These are phyloP conservation scores for Silene vulgaris DNA, from an alignment of 179 eudicot species.

Conservation along the genomic window DNA sequence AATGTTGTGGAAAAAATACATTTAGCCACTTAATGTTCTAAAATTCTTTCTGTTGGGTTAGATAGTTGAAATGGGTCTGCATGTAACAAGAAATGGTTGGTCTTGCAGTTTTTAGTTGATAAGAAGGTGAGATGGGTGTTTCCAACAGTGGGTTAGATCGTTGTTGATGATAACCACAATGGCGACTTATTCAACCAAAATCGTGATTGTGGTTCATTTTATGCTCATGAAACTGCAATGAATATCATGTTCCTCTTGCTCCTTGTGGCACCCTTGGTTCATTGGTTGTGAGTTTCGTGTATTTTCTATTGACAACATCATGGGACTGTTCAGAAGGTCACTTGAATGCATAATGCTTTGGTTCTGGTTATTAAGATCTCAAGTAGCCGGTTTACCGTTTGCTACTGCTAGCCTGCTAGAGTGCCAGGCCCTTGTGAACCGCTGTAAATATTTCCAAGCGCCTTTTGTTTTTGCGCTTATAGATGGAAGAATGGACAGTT, in stretches of 20 bases:
- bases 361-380: not conserved
- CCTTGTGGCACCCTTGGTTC: not conserved
- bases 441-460: not conserved
- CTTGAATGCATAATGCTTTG: not conserved
- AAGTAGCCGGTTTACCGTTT: not conserved
- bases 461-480: not conserved
- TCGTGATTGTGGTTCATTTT: not conserved
- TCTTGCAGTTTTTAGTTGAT: not conserved
- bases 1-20: too few relatives aligned
- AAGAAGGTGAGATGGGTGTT: not conserved
- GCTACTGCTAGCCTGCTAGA: too few relatives aligned
- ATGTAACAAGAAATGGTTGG: not conserved
- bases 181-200: not conserved
- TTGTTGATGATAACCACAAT: not conserved
- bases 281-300: not conserved
- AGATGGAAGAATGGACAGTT: not conserved
- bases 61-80: slow-evolving; percentile 9
- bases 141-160: not conserved
- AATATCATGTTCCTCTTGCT: not conserved
- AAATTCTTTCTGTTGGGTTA: not conserved
- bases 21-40: not conserved
- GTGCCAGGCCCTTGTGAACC: not conserved
- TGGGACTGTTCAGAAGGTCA: not conserved
- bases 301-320: not conserved
- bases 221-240: not conserved